These are phyloP conservation scores for Tetragonia tetragonoides DNA, from an alignment of 148 eudicot genomes.

Conservation along the genomic window DNA sequence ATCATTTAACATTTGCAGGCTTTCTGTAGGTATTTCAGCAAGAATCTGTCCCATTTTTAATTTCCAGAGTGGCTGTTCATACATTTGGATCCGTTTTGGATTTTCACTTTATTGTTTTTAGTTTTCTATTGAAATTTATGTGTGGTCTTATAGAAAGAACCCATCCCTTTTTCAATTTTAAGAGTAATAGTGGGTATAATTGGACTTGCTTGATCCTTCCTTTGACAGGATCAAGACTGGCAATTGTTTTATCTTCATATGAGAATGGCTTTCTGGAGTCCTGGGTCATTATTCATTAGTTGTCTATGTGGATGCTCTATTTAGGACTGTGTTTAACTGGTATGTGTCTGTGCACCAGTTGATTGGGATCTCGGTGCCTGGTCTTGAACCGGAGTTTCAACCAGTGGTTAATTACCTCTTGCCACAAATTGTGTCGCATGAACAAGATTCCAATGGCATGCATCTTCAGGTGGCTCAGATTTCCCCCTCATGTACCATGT, in stretches of 20 bases:
- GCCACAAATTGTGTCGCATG: constrained; percentile 61
- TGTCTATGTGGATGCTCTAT: constrained; percentile 12
- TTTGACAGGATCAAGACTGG: background rate
- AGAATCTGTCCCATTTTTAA: too few relatives aligned
- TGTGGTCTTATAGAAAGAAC: too few relatives aligned
- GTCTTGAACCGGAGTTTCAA: constrained; percentile 84
- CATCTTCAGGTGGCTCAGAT: constrained; percentile 66
- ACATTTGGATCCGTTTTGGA: too few relatives aligned
- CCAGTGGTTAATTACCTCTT: constrained; percentile 63
- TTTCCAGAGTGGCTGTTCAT: too few relatives aligned
- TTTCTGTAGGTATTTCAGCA: too few relatives aligned
- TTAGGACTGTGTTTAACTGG: constrained; percentile 17
- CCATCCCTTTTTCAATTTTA: too few relatives aligned
- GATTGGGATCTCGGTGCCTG: constrained; percentile 66
- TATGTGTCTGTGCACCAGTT: constrained; percentile 47
- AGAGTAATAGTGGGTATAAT: too few relatives aligned
- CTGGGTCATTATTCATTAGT: constrained; percentile 4
- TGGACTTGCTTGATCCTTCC: background rate
- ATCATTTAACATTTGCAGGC: too few relatives aligned
- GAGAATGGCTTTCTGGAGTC: constrained; percentile 6
- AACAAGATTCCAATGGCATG: constrained; percentile 58
- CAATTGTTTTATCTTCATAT: constrained; percentile 2
- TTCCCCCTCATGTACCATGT: constrained; percentile 17
- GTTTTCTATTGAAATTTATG: too few relatives aligned
- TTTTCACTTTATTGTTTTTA: too few relatives aligned